Conservation (phyloP, 1,284 basidiomycete species). For the Singerocomus rubriflavus region DNA sequence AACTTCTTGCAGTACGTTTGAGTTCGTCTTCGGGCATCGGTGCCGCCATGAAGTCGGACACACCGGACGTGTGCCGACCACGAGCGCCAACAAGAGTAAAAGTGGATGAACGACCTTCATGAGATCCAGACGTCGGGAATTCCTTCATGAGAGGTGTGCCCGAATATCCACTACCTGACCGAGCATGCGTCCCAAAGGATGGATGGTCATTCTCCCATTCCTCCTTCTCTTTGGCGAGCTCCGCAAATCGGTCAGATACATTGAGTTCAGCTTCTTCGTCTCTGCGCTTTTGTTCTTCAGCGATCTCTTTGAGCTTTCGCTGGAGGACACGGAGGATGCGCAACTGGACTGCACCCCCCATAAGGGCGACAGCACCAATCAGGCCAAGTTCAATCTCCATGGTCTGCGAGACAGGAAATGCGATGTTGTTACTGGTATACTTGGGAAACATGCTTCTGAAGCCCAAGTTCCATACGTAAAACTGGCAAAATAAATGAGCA, state of each 20-base stretch:
- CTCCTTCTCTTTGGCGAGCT: slow-evolving; percentile 67
- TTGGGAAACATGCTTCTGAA: slow-evolving; percentile 78
- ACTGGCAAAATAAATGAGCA: slow-evolving; percentile 44
- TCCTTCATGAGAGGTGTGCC: slow-evolving; percentile 58
- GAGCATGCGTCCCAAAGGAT: slow-evolving; percentile 52
- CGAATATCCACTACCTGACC: slow-evolving; percentile 58
- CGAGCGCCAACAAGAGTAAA: slow-evolving; percentile 50
- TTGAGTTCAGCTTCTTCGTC: slow-evolving; percentile 75
- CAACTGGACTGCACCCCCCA: slow-evolving; percentile 89
- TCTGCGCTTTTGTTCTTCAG: slow-evolving; percentile 68
- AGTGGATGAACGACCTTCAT: slow-evolving; percentile 47
- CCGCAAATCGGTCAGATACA: slow-evolving; percentile 70
- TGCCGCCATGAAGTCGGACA: slow-evolving; percentile 70
- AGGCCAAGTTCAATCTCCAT: slow-evolving; percentile 95
- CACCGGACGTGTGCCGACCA: slow-evolving; percentile 56
- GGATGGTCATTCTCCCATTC: slow-evolving; percentile 89
- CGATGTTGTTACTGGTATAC: slow-evolving; percentile 61
- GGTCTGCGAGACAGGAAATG: slow-evolving; percentile 81
- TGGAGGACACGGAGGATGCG: slow-evolving; percentile 79
- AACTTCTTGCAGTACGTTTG: slow-evolving; percentile 45
- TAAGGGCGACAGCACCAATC: slow-evolving; percentile 74
- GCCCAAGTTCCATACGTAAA: slow-evolving; percentile 94
- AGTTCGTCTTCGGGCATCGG: slow-evolving; percentile 57
- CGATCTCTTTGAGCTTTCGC: slow-evolving; percentile 74
- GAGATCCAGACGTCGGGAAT: slow-evolving; percentile 48